phyloP scores from a whole-genome alignment of 129 eudicot genomes.

The Lactuca sativa region DNA sequence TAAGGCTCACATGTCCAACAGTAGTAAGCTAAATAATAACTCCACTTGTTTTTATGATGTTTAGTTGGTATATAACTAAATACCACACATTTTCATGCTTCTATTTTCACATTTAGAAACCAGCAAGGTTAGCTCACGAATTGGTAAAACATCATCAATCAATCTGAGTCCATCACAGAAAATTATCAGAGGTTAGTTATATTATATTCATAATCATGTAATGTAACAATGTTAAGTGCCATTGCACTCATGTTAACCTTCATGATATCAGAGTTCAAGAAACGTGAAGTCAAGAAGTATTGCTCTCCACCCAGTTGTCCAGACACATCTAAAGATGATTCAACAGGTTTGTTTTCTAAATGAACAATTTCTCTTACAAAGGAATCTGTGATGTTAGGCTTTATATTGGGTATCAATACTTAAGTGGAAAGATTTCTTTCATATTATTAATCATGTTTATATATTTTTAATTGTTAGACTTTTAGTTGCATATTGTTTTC shows the following conservation, averaged over 20 bases:
- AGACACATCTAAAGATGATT: slow-evolving; percentile 40
- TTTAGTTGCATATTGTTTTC: slow-evolving; percentile 15
- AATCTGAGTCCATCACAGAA: slow-evolving; percentile 86
- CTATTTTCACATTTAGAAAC: slow-evolving; percentile 21
- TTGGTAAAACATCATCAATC: slow-evolving; percentile 31
- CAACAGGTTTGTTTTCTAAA: slow-evolving; percentile 43
- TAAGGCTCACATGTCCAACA: slow-evolving; percentile 25
- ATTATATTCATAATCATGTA: slow-evolving; percentile 2
- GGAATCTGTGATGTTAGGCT: slow-evolving; percentile 16
- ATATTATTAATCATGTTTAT: too few relatives aligned
- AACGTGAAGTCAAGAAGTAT: slow-evolving; percentile 57
- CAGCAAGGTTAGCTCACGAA: slow-evolving; percentile 36
- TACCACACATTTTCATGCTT: slow-evolving; percentile 7
- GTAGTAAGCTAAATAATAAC: slow-evolving; percentile 23
- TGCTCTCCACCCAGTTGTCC: slow-evolving; percentile 48
- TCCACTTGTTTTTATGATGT: slow-evolving; percentile 30
- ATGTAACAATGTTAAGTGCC: neutral
- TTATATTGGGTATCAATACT: slow-evolving; percentile 9
- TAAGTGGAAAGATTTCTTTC: neutral
- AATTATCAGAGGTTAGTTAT: slow-evolving; percentile 68
- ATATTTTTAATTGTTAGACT: too few relatives aligned
- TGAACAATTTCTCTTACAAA: neutral
- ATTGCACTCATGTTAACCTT: slow-evolving; percentile 21
- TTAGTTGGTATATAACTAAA: neutral
- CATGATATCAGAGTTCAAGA: slow-evolving; percentile 68